Evolutionary conservation across 2,329 filamentous ascomycete species (phyloP).

Genomic region (Aspergillus fijiensis): DNA sequence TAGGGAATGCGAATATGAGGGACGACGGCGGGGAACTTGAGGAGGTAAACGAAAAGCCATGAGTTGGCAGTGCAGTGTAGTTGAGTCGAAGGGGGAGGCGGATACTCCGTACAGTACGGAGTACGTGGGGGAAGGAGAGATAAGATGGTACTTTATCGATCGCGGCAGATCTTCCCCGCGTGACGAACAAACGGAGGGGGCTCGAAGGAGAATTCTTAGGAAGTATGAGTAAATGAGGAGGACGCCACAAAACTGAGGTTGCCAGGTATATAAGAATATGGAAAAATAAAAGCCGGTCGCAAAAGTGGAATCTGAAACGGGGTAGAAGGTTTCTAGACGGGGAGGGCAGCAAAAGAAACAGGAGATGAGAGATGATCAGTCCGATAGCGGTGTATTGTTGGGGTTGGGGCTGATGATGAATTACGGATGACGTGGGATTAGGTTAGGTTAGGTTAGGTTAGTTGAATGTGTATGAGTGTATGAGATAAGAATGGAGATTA

Average conservation of each 20-base stretch:
- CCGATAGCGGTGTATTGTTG: conserved; percentile 3
- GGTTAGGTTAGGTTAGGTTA: background rate
- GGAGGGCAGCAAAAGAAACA: background rate
- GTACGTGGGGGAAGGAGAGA: conserved; percentile 7
- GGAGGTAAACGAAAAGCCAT: conserved; percentile 43
- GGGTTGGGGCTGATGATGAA: conserved; percentile 4
- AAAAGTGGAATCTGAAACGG: background rate
- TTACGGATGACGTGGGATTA: conserved; percentile 8
- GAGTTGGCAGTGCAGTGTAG: conserved; percentile 8
- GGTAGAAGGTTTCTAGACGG: background rate
- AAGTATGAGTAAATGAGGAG: background rate
- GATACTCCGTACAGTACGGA: background rate
- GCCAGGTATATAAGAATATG: background rate
- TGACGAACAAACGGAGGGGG: background rate
- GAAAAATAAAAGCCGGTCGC: background rate
- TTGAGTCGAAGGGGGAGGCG: background rate
- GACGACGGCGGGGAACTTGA: conserved; percentile 36
- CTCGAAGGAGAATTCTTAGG: background rate
- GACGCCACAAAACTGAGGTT: background rate
- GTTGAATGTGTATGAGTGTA: background rate
- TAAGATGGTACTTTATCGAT: conserved; percentile 18
- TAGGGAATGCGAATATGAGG: conserved; percentile 33
- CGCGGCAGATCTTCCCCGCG: conserved; percentile 27
- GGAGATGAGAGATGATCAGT: background rate
- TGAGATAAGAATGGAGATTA: conserved; percentile 4